Percentiles rank a stretch among this genome's conserved stretches.
Evolutionary conservation across 2,329 filamentous ascomycete species (phyloP).

Genomic region (Trichoderma sp.): DNA sequence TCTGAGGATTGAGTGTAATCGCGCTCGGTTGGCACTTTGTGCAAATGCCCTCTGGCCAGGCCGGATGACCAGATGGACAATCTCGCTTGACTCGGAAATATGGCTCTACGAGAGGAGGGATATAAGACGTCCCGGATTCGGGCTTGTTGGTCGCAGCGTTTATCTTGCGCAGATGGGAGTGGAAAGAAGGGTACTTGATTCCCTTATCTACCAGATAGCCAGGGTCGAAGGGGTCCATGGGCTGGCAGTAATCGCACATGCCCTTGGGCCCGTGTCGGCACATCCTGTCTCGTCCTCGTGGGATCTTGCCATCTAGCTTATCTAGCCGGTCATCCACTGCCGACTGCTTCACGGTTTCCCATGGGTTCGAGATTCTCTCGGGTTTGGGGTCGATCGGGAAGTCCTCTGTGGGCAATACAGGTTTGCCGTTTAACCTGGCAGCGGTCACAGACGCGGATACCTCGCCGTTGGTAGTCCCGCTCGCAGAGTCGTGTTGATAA

Average conservation of each 20-base stretch:
- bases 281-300: constrained; percentile 77
- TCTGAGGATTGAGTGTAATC: constrained; percentile 89
- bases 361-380: constrained; percentile 46
- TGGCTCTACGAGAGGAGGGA: constrained; percentile 89
- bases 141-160: constrained; percentile 96
- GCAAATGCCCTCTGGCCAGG: constrained; percentile 95
- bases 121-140: constrained; percentile 89
- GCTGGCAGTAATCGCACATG: constrained; percentile 99
- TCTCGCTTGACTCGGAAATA: constrained; percentile 85
- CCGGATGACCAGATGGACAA: constrained; percentile 88
- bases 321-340: constrained; percentile 83
- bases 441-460: constrained; percentile 44
- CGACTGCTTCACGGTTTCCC: constrained; percentile 89
- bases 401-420: constrained; percentile 66
- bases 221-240: constrained; percentile 87
- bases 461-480: constrained; percentile 36
- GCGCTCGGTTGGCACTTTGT: constrained; percentile 97
- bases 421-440: constrained; percentile 74
- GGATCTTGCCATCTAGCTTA: constrained; percentile 84
- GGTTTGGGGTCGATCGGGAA: constrained; percentile 70
- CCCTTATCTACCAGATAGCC: constrained; percentile 90
- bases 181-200: constrained; percentile 98
- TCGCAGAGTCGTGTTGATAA: constrained; percentile 60
- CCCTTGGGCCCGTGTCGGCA: constrained; percentile 94
- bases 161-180: constrained; percentile 89